These are phyloP conservation scores for Mycosarcoma mackinlayi DNA, from an alignment of 1,284 basidiomycete genomes.

Conservation along the genomic window DNA sequence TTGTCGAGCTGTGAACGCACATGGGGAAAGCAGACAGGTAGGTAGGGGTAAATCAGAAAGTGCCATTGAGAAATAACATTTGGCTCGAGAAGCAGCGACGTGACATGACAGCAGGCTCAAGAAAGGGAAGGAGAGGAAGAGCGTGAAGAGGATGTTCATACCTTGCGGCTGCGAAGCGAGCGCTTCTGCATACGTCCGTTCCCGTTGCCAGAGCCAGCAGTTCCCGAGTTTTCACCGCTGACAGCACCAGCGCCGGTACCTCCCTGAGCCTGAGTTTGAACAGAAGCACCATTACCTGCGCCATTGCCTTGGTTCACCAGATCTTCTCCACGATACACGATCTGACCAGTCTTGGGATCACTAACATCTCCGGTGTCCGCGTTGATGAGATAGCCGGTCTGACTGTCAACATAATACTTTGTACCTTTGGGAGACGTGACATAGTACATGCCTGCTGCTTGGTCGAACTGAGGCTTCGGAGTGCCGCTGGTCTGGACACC, in stretches of 20 bases:
- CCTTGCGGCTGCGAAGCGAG: conserved; percentile 29
- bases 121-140: not conserved
- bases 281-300: not conserved
- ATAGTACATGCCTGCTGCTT: conserved; percentile 3
- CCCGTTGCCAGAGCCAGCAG: too few relatives aligned
- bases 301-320: not conserved
- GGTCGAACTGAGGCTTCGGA: conserved; percentile 4
- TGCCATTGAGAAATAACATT: not conserved
- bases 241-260: conserved; percentile 1
- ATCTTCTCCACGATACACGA: conserved; percentile 5
- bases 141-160: conserved; percentile 19
- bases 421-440: not conserved
- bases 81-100: not conserved
- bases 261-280: not conserved
- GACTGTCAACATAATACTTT: conserved; percentile 25
- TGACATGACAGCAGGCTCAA: not conserved
- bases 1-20: conserved; percentile 21
- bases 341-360: conserved; percentile 35
- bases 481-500: not conserved
- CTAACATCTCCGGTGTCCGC: conserved; percentile 19
- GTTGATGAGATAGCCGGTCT: conserved; percentile 24
- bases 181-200: conserved; percentile 25
- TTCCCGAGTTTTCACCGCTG: too few relatives aligned
- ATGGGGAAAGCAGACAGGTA: not conserved
- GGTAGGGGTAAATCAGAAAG: conserved; percentile 6